Evolutionary conservation across 2,329 filamentous ascomycete genomes (phyloP).

Genomic region (Pyricularia pennisetigena): DNA sequence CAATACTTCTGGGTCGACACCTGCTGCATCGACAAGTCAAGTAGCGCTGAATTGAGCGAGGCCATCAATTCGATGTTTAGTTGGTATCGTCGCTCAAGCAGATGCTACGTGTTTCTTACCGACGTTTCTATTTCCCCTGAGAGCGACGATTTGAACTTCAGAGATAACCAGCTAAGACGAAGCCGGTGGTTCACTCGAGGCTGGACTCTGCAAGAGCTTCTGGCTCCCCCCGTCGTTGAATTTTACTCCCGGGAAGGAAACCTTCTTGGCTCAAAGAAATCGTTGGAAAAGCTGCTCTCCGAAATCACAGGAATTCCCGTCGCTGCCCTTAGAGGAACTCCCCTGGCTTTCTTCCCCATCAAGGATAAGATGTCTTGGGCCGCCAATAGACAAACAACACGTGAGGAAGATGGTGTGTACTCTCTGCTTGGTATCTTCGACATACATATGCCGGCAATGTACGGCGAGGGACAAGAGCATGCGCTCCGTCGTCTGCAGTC

Average conservation of each 20-base stretch:
- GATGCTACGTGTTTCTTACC: constrained; percentile 2
- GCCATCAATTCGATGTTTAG: background rate
- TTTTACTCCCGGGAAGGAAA: constrained; percentile 1
- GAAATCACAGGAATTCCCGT: constrained; percentile 1
- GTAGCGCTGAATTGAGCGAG: background rate
- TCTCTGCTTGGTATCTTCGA: constrained; percentile 7
- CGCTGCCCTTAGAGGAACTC: background rate
- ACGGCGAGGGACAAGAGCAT: background rate
- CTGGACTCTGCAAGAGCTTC: constrained; percentile 6
- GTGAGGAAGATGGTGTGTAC: constrained; percentile 7
- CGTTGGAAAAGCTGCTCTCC: constrained; percentile 1
- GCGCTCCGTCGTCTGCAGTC: background rate
- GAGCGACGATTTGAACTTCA: background rate
- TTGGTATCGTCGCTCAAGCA: background rate
- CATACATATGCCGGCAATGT: constrained; percentile 7
- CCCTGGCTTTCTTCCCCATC: background rate
- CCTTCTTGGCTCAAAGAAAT: background rate
- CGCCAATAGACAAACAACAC: constrained; percentile 3
- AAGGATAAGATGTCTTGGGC: constrained; percentile 8
- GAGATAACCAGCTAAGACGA: background rate
- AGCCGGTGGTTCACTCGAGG: constrained; percentile 6
- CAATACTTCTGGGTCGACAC: background rate
- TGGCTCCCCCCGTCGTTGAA: background rate
- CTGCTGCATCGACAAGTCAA: background rate
- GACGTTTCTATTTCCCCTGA: background rate